Evolutionary conservation across 768 basidiomycete species (phyloP).

Genomic region (Termitomyces eurrhizus): DNA sequence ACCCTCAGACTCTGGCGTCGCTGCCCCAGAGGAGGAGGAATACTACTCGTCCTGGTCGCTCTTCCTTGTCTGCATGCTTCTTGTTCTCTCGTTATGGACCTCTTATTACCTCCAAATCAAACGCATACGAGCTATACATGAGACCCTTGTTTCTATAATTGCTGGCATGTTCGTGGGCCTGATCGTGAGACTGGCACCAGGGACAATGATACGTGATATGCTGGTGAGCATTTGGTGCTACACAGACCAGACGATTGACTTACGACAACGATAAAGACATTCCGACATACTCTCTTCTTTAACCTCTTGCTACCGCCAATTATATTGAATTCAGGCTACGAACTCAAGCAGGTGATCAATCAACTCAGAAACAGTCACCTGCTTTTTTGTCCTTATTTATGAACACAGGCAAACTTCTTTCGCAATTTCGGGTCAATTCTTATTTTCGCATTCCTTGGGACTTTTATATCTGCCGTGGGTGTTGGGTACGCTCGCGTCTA

Average conservation of each 20-base stretch:
- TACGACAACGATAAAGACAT: slow-evolving; percentile 54
- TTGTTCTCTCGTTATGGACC: slow-evolving; percentile 92
- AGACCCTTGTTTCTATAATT: slow-evolving; percentile 92
- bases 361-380: background rate
- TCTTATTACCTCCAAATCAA: slow-evolving; percentile 98
- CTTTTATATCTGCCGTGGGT: slow-evolving; percentile 94
- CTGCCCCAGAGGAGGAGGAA: slow-evolving; percentile 73
- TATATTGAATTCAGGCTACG: slow-evolving; percentile 96
- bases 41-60: slow-evolving; percentile 94
- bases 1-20: slow-evolving; percentile 26
- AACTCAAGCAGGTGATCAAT: slow-evolving; percentile 81
- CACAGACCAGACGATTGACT: background rate
- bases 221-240: slow-evolving; percentile 56
- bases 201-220: slow-evolving; percentile 96
- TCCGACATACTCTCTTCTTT: slow-evolving; percentile 97
- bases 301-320: slow-evolving; percentile 98
- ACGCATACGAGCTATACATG: slow-evolving; percentile 91
- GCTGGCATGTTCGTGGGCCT: slow-evolving; percentile 96
- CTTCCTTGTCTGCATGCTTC: slow-evolving; percentile 86
- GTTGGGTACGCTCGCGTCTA: slow-evolving; percentile 73
- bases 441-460: slow-evolving; percentile 90
- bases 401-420: slow-evolving; percentile 90
- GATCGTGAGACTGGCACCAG: slow-evolving; percentile 85
- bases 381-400: slow-evolving; percentile 6
- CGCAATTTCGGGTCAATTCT: slow-evolving; percentile 97